Percentiles rank a stretch among this genome's conserved stretches.
Evolutionary conservation across 129 eudicot genomes (phyloP).

Genomic region (Kitagawia praeruptora): DNA sequence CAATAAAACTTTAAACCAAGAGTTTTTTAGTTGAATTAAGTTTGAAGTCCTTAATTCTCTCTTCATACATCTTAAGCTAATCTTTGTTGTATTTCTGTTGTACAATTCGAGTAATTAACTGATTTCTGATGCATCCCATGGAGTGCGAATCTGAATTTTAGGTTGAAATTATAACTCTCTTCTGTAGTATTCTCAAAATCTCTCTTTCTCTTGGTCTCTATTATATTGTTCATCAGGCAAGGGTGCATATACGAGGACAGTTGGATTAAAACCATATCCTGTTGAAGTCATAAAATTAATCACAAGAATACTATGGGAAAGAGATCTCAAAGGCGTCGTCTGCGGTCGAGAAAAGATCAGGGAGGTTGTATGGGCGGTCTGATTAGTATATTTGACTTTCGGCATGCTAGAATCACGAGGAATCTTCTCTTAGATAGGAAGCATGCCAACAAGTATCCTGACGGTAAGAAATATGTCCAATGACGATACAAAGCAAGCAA

Average conservation of each 20-base stretch:
- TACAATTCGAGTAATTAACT: neutral
- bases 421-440: constrained; percentile 55
- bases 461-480: constrained; percentile 38
- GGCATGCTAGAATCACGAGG: constrained; percentile 56
- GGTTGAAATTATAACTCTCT: neutral
- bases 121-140: neutral
- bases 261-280: constrained; percentile 14
- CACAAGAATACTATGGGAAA: constrained; percentile 42
- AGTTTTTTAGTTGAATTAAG: neutral
- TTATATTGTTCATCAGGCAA: constrained; percentile 24
- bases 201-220: neutral
- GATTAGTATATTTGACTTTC: constrained; percentile 62
- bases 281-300: constrained; percentile 12
- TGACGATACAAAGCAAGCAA: neutral
- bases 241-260: constrained; percentile 4
- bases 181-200: neutral
- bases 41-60: neutral
- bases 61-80: neutral
- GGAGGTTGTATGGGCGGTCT: constrained; percentile 82
- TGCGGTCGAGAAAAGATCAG: constrained; percentile 40
- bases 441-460: constrained; percentile 23
- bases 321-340: constrained; percentile 46
- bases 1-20: neutral
- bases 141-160: neutral
- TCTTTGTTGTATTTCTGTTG: neutral